Evolutionary conservation across 1,284 basidiomycete genomes (phyloP), one percentile per base, ranked within the genome.

Genomic region (Naganishia sp.): DNA sequence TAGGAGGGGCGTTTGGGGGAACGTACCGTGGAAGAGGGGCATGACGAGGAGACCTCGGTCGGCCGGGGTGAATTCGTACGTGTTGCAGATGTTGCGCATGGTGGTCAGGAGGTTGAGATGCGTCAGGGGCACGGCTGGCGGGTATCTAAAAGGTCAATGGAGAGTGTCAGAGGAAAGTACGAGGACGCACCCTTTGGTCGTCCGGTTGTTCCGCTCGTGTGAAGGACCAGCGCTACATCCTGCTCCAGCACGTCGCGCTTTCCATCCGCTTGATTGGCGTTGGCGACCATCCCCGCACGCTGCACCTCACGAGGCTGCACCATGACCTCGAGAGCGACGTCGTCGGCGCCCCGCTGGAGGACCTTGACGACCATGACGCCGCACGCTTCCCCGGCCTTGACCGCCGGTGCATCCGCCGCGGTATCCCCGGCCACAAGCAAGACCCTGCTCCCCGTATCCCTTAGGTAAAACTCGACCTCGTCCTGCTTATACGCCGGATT

Each of bases 1-100:
- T 62, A 7, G 41, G 31, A 23, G 2, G 41, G 18, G 41, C 62
- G 42, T 15, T 39, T 42, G 41, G 21, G 28, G 23, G 31, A 18
- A 45, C 6, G 63, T 39, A 58, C 71, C 85, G 71, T 87, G 87
- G 79, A 87, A 88, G 39, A 87, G 81, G 32, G 86, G 86, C 87
- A 88, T 88, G 81, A 88, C 87, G 32, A 83, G 76, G 71, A 80
- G 82, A 11, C 80, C 80, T n/a, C 79, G 73, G 69, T 82, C 81
- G 3, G 50, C 28, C 0, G 75, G 71, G 9, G 78, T 78, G n/a
- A 88, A 80, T 52, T 82, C 81, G 83, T 87, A 88, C 17, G 84
- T 85, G 25, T 81, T 76, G 35, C 84, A 77, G 41, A 86, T 84
- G 55, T 85, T 86, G 71, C 80, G 81, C 63, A 86, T 85, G 7